Conservation (phyloP, 2,329 filamentous ascomycete genomes). For the Fusarium sp. region DNA sequence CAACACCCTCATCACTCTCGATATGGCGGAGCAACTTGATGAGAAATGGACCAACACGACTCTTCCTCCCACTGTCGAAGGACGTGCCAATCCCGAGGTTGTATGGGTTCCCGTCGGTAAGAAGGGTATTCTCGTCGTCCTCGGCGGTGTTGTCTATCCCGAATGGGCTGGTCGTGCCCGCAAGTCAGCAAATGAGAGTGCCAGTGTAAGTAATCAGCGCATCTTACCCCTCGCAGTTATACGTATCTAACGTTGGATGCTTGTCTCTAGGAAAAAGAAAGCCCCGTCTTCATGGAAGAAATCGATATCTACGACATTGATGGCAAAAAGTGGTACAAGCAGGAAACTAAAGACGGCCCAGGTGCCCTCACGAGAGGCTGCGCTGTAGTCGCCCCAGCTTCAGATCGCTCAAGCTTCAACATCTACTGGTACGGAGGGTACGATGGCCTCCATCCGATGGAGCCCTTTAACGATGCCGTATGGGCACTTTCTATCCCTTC, state of each 20-base stretch:
- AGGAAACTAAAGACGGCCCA: slow-evolving; percentile 71
- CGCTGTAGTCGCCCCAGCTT: slow-evolving; percentile 77
- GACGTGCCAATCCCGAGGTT: slow-evolving; percentile 72
- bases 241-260: slow-evolving; percentile 6
- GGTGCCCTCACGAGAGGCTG: slow-evolving; percentile 75
- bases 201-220: slow-evolving; percentile 48
- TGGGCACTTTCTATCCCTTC: slow-evolving; percentile 85
- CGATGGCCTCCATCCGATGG: slow-evolving; percentile 58
- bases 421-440: slow-evolving; percentile 90
- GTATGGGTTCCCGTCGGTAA: slow-evolving; percentile 83
- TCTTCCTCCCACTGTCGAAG: slow-evolving; percentile 60
- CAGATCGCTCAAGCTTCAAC: slow-evolving; percentile 80
- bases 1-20: slow-evolving; percentile 69
- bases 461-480: slow-evolving; percentile 72
- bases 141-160: slow-evolving; percentile 79
- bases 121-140: slow-evolving; percentile 79
- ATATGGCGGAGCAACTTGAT: slow-evolving; percentile 64
- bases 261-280: slow-evolving; percentile 65
- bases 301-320: slow-evolving; percentile 85
- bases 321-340: slow-evolving; percentile 74
- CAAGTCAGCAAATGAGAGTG: slow-evolving; percentile 45
- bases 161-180: slow-evolving; percentile 54
- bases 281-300: slow-evolving; percentile 76
- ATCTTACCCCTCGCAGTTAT: too few relatives aligned
- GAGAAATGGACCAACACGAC: slow-evolving; percentile 70